These are phyloP conservation scores for Calycina herbarum DNA, from an alignment of 2,329 filamentous ascomycete species.

Conservation along the genomic window DNA sequence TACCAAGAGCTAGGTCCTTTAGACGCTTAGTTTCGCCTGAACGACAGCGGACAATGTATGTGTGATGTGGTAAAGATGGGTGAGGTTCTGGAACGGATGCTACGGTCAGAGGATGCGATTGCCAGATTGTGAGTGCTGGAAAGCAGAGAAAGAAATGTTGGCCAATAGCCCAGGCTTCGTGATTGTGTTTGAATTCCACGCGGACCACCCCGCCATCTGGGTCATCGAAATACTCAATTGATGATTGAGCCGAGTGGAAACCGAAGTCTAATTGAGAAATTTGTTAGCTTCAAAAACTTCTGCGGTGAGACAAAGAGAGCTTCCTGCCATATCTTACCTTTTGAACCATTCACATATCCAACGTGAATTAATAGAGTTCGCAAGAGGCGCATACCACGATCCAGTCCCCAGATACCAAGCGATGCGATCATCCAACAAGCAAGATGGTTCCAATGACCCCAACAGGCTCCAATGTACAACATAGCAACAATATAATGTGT, in stretches of 20 bases:
- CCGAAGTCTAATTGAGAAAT: constrained; percentile 43
- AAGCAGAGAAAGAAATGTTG: constrained; percentile 80
- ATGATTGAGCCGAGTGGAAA: constrained; percentile 55
- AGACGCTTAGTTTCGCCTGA: constrained; percentile 53
- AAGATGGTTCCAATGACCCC: constrained; percentile 71
- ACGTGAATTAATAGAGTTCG: constrained; percentile 63
- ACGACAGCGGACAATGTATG: constrained; percentile 59
- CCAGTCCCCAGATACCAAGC: constrained; percentile 63
- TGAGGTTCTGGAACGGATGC: constrained; percentile 66
- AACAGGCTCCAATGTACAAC: constrained; percentile 73
- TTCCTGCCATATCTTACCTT: constrained; percentile 27
- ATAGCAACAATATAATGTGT: constrained; percentile 71
- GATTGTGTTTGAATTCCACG: constrained; percentile 66
- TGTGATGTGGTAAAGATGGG: constrained; percentile 46
- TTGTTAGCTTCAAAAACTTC: constrained; percentile 17
- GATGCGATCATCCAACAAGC: constrained; percentile 68
- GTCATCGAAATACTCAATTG: constrained; percentile 54
- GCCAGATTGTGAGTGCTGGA: constrained; percentile 69
- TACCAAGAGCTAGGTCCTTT: constrained; percentile 36
- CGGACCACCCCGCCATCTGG: constrained; percentile 62
- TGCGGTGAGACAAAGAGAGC: background rate
- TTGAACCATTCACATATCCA: constrained; percentile 45
- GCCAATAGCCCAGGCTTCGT: constrained; percentile 65
- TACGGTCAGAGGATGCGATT: constrained; percentile 76
- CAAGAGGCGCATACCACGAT: constrained; percentile 58